A percentile compares a stretch with the other conserved stretches of the same genome.
Conservation (phyloP, 148 eudicot species). For the Cornus florida region DNA sequence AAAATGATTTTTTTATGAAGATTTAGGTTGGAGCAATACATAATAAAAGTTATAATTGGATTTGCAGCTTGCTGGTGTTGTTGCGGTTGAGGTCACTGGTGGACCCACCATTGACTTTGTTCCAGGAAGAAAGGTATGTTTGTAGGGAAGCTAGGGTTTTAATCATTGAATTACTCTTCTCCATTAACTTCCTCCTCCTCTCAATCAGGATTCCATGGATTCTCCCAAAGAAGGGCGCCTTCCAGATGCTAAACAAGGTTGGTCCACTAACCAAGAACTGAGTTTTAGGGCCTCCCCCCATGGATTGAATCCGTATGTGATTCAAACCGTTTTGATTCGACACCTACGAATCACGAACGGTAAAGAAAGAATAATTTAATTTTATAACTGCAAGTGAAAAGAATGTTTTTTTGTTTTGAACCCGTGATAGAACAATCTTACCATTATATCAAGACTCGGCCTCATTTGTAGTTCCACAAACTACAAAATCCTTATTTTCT, state of each 20-base stretch:
- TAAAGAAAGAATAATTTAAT: too few relatives aligned
- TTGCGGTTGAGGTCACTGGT: slow-evolving; percentile 92
- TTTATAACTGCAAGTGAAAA: too few relatives aligned
- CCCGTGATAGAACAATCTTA: too few relatives aligned
- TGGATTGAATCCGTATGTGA: too few relatives aligned
- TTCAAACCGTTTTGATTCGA: too few relatives aligned
- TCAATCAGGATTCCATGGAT: slow-evolving; percentile 46
- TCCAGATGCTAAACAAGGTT: slow-evolving; percentile 81
- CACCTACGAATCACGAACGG: too few relatives aligned
- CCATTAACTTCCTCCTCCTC: not conserved
- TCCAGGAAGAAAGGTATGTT: slow-evolving; percentile 75
- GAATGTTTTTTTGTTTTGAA: too few relatives aligned
- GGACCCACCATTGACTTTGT: slow-evolving; percentile 77
- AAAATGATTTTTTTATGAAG: not conserved
- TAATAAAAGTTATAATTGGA: not conserved
- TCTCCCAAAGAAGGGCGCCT: slow-evolving; percentile 87
- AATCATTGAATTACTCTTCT: not conserved
- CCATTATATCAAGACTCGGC: too few relatives aligned
- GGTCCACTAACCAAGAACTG: not conserved
- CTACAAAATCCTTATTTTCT: not conserved
- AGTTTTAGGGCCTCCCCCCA: too few relatives aligned
- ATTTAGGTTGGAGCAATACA: not conserved
- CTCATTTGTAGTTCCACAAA: not conserved
- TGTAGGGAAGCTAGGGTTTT: not conserved
- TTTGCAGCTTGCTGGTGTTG: slow-evolving; percentile 89